These are phyloP conservation scores for Calonectria pauciramosa DNA, from an alignment of 2,329 filamentous ascomycete genomes.

Conservation along the genomic window DNA sequence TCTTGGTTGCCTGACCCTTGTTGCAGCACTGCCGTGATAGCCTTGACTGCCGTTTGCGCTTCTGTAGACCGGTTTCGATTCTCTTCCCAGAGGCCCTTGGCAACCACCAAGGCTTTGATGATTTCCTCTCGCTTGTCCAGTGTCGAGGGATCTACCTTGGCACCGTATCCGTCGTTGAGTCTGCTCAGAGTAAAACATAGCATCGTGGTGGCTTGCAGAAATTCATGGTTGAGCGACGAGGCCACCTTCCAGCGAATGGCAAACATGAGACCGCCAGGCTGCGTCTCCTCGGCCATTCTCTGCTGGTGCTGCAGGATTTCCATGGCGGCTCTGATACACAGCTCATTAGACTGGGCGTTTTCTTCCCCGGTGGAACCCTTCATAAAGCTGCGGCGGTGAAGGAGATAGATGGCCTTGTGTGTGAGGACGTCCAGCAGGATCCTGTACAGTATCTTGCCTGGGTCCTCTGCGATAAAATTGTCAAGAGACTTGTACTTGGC, in stretches of 20 bases:
- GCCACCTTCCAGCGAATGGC: constrained; percentile 37
- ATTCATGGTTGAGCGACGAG: constrained; percentile 33
- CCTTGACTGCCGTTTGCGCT: constrained; percentile 13
- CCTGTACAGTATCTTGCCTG: constrained; percentile 14
- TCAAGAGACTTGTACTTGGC: constrained; percentile 18
- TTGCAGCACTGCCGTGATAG: constrained; percentile 1
- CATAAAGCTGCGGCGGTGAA: constrained; percentile 24
- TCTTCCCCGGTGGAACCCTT: not conserved
- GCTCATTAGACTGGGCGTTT: constrained; percentile 4
- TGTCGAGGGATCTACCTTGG: not conserved
- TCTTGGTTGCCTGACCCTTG: not conserved
- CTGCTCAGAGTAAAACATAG: constrained; percentile 33
- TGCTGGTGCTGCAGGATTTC: constrained; percentile 33
- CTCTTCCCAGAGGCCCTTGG: constrained; percentile 11
- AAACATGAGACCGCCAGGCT: constrained; percentile 36
- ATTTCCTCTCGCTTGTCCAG: not conserved
- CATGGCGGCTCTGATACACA: constrained; percentile 27
- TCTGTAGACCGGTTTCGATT: constrained; percentile 10
- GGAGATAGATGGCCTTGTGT: constrained; percentile 23
- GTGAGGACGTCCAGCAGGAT: constrained; percentile 22
- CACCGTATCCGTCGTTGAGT: not conserved
- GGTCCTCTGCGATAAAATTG: constrained; percentile 3
- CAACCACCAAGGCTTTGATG: not conserved
- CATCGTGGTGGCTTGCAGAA: constrained; percentile 37
- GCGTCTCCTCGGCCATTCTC: constrained; percentile 33